Evolutionary conservation across 164 flowering plant species (phyloP), one percentile per base, ranked within the genome.

Genomic region (Tetrastigma voinierianum): DNA sequence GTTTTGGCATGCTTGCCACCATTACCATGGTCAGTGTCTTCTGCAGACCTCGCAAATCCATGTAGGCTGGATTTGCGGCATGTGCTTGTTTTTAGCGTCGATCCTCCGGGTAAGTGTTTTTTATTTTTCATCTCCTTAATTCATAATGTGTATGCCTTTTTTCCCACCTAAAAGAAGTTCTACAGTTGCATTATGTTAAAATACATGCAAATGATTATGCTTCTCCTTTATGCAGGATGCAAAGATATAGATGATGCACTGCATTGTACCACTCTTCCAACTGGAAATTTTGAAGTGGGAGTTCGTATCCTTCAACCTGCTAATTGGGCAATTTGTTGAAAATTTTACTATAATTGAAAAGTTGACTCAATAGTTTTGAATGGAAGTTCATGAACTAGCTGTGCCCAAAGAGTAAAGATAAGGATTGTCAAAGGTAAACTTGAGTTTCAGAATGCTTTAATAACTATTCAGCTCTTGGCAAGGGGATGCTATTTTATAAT

Each of bases 191-290:
- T 32, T 32, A 32, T 32, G 40, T 32, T 7, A 32, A 32, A 32
- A 4, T 32, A 0, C 40, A 32, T 32, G 40, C 40, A 32, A 32
- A 32, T 32, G 40, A 32, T 32, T 61, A 40, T 70, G 46, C 53
- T 62, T 72, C 14, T 78, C 47, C 54, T 61, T 74, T 71, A 23
- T 84, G 77, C 83, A 95, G 99, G 99, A 49, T 95, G 99, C 83
- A 90, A 77, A 81, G 99, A 95, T 80, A 95, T 95, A 83, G 99
- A 95, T 87, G 99, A 96, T 90, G 99, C 99, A 57, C 67, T 96
- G 64, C 98, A 96, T 64, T 96, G 98, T 74, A 89, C 88, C 19
- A 61, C 81, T 67, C 96, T 96, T 80, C 84, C 95, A 62, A 86
- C 73, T 82, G 99, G 97, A 76, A 91, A 93, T 79, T 96, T 82